These are phyloP conservation scores for Trypanosoma theileri DNA, from an alignment of 208 protist genomes.

Conservation along the genomic window DNA sequence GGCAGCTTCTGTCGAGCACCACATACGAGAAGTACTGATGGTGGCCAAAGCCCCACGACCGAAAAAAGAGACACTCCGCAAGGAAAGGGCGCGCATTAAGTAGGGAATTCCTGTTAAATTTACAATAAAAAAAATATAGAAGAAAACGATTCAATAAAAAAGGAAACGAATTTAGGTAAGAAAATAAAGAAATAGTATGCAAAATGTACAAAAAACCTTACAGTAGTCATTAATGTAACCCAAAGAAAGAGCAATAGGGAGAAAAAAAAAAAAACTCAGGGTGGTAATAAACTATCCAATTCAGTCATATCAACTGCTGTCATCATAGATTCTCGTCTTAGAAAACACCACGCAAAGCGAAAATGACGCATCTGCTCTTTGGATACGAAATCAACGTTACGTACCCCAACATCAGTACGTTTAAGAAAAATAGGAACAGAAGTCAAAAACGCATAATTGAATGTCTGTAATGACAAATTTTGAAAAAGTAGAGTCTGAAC, in stretches of 20 bases:
- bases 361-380: conserved; percentile 84
- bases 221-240: background rate
- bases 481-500: conserved; percentile 53
- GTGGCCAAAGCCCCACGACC: conserved; percentile 15
- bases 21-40: conserved; percentile 29
- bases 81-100: conserved; percentile 27
- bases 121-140: conserved; percentile 18
- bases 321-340: conserved; percentile 74
- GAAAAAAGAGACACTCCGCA: conserved; percentile 10
- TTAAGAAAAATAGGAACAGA: conserved; percentile 82
- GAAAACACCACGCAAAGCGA: conserved; percentile 86
- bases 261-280: conserved; percentile 25
- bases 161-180: conserved; percentile 1
- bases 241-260: background rate
- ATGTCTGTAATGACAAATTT: conserved; percentile 60
- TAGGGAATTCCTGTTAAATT: background rate
- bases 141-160: conserved; percentile 13
- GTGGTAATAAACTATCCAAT: conserved; percentile 74
- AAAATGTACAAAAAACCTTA: conserved; percentile 16
- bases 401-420: conserved; percentile 73
- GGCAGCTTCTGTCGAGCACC: conserved; percentile 36
- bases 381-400: conserved; percentile 79
- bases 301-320: conserved; percentile 80
- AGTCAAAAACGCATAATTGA: conserved; percentile 79
- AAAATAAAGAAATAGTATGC: conserved; percentile 8